Base-by-base conservation (phyloP, 2,329 filamentous ascomycete species). In the Colletotrichum musicola region DNA sequence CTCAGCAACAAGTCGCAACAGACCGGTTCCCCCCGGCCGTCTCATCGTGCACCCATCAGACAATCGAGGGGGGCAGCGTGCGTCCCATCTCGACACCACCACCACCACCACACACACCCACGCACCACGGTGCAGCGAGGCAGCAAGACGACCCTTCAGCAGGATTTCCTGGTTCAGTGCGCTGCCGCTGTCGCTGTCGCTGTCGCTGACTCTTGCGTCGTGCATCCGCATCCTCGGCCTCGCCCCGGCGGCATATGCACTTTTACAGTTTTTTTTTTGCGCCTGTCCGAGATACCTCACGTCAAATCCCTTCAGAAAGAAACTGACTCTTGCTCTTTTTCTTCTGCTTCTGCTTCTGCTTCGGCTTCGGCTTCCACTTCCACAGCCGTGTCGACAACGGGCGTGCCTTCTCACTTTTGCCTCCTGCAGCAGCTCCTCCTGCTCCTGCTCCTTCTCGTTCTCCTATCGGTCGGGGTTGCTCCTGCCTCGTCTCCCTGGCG, bases 31-130 rank as follows among this genome's bases (percentile, higher is more conserved):
- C 55, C 62, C 56, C 50, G 50, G 54, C 62, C 62, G 62, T 69
- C 66, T 65, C 55, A 68, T 65, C 62, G 40, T 65, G 55, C 20
- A 51, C 13, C 55, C 66, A 66, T 69, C 62, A 65, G 35, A 69
- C 58, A 47, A 27, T 35, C 60, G 44, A 68, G 55, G 55, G 47
- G 25, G 62, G 56, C 56, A 47, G 62, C 59, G 59, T 62, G 62
- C 66, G 50, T 69, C 66, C 66, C 61, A 68, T 68, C 64, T 64
- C 53, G 22, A 46, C 22, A 63, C 30, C 30, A 35, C 30, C 30
- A 35, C 30, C 30, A 35, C 30, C 4, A 22, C 22, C 22, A n/a
- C n/a, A n/a, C n/a, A 25, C 22, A 25, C 22, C 22, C 22, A 25
- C 22, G 22, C 22, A 25, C 22, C 22, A 25, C 22, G 22, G 2